Evolutionary conservation across 1,284 basidiomycete genomes (phyloP).

Genomic region (Boletus semigastroideus): DNA sequence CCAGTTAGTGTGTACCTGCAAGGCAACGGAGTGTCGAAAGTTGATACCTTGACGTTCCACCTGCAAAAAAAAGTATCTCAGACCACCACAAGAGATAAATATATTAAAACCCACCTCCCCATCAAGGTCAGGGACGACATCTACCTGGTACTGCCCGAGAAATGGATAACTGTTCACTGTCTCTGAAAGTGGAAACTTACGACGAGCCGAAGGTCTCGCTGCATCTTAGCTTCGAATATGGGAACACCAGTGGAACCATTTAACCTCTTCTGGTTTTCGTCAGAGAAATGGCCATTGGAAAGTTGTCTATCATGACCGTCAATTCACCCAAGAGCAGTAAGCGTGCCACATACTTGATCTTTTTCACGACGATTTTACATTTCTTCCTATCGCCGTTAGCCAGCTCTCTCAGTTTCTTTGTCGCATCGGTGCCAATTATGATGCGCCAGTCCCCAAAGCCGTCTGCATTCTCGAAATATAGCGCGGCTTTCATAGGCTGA

Average conservation of each 20-base stretch:
- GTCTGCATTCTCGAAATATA: slow-evolving; percentile 51
- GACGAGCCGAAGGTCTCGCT: slow-evolving; percentile 57
- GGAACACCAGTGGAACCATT: slow-evolving; percentile 50
- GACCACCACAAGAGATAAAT: neutral
- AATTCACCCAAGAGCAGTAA: slow-evolving; percentile 1
- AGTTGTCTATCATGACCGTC: slow-evolving; percentile 46
- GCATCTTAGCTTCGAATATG: slow-evolving; percentile 71
- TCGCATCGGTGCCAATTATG: slow-evolving; percentile 46
- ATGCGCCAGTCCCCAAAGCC: slow-evolving; percentile 57
- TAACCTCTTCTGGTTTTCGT: slow-evolving; percentile 66
- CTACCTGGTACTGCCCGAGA: slow-evolving; percentile 57
- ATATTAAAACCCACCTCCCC: slow-evolving; percentile 42
- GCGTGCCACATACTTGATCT: slow-evolving; percentile 48
- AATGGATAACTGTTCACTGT: neutral
- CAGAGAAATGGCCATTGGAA: slow-evolving; percentile 65
- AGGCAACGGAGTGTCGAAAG: neutral
- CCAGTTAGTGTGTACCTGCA: neutral
- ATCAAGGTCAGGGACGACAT: slow-evolving; percentile 54
- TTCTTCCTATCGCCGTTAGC: slow-evolving; percentile 41
- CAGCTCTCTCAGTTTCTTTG: slow-evolving; percentile 42
- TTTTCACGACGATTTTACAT: slow-evolving; percentile 53
- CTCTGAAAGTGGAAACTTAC: slow-evolving; percentile 36
- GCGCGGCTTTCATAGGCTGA: slow-evolving; percentile 48
- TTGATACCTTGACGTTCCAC: slow-evolving; percentile 53
- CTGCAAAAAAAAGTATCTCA: slow-evolving; percentile 29